Base-by-base conservation (phyloP, 805 yeast genomes). In the Lachancea sp. region DNA sequence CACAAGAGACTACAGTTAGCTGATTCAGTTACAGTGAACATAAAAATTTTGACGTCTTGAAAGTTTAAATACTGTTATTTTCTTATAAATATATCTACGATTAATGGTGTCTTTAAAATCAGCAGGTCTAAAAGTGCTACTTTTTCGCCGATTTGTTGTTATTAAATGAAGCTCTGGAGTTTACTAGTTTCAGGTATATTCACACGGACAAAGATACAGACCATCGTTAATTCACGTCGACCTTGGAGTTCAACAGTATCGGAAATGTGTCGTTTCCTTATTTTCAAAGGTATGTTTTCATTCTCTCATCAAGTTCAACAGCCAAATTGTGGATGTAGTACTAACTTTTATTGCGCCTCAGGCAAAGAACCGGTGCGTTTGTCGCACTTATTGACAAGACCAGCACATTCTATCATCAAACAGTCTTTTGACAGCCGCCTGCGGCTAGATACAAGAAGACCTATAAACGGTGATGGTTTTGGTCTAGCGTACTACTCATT, bases 381-480 rank as follows among this genome's bases (percentile, higher is more conserved):
- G 26, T 84, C 95, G 11, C 89, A 90, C 56, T 69, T 92, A 20
- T 70, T 92, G 35, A 92, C 98, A 3, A 75, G 87, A 43, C 98
- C 98, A 0, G 97, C 96, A 1, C 98, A 92, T 59, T 88, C 97
- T 3, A 92, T 92, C 55, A 92, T 92, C 59, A 90, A 90, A 60
- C 98, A 92, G 58, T 85, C 96, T 2, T 92, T 84, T 56, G 98
- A 92, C 59, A 80, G 92, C 29, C 65, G 98, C 36, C 70, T 92
- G 29, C 71, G 98, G 41, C 70, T 92, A 13, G 97, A 92, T 56
- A 80, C 78, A 52, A 63, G 94, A 49, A 77, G 95, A 38, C 97
- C 98, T 2, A 86, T 92, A 51, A 92, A 92, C 60, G 98, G 98
- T 30, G 98, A 92, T 62, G 98, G 98, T 0, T 92, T 92, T 61